Evolutionary conservation across 257 asterid genomes (phyloP).

Genomic region (Dorcoceras hygrometricum): DNA sequence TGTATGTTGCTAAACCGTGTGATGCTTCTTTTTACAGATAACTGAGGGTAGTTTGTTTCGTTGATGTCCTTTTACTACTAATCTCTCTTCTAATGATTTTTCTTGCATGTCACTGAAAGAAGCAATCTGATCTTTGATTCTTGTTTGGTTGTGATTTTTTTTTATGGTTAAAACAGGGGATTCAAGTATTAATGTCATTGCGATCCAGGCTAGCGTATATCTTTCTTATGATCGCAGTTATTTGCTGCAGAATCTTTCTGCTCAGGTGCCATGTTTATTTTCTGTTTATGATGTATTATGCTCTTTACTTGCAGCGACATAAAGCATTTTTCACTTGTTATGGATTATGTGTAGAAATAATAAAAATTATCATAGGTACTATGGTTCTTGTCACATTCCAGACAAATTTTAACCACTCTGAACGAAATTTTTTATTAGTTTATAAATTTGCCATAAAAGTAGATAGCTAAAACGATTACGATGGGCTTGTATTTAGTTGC

Average conservation of each 20-base stretch:
- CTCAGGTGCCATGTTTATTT: slow-evolving; percentile 55
- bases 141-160: neutral
- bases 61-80: neutral
- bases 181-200: slow-evolving; percentile 57
- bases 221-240: slow-evolving; percentile 77
- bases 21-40: slow-evolving; percentile 1
- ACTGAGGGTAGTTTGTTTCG: neutral
- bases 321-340: too few relatives aligned
- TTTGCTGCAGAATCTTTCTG: slow-evolving; percentile 82
- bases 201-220: slow-evolving; percentile 85
- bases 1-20: slow-evolving; percentile 11
- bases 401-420: too few relatives aligned
- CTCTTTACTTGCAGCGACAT: too few relatives aligned
- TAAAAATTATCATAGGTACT: neutral
- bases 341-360: neutral
- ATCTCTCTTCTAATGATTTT: neutral
- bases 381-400: neutral
- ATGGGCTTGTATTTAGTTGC: too few relatives aligned
- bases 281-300: slow-evolving; percentile 3
- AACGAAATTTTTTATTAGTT: too few relatives aligned
- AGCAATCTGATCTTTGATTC: slow-evolving; percentile 15
- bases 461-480: too few relatives aligned
- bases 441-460: too few relatives aligned
- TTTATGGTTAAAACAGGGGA: slow-evolving; percentile 56
- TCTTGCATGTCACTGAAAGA: too few relatives aligned